A percentile compares a stretch with the other conserved stretches of the same genome.
These are phyloP conservation scores for Suaeda aralocaspica DNA, from an alignment of 148 eudicot species.

Conservation along the genomic window DNA sequence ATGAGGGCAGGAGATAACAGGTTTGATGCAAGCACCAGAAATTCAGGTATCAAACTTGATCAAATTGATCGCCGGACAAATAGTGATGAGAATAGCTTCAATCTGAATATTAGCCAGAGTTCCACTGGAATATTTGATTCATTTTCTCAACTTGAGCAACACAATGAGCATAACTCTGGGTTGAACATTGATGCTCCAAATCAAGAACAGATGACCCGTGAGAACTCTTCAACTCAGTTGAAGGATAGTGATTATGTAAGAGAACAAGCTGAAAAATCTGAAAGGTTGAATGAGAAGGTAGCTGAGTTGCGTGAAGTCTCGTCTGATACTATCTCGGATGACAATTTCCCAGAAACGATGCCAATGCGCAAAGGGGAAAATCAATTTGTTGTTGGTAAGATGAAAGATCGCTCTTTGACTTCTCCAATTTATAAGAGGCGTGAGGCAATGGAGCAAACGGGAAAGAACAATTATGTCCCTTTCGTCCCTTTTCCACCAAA, in stretches of 20 bases:
- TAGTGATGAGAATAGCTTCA: constrained; percentile 20
- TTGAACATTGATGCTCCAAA: constrained; percentile 33
- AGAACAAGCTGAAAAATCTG: constrained; percentile 40
- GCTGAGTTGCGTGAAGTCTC: constrained; percentile 44
- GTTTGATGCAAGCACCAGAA: constrained; percentile 29
- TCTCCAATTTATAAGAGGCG: constrained; percentile 67
- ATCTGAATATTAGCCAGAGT: constrained; percentile 19
- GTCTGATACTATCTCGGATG: constrained; percentile 38
- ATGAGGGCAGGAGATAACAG: constrained; percentile 37
- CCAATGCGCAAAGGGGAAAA: constrained; percentile 80
- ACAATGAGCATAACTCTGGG: constrained; percentile 17
- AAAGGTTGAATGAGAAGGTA: constrained; percentile 49
- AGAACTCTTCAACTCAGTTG: constrained; percentile 19
- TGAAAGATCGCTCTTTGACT: constrained; percentile 76
- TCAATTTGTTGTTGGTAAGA: constrained; percentile 65
- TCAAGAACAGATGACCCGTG: constrained; percentile 33
- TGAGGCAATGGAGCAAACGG: constrained; percentile 64
- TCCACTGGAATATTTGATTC: constrained; percentile 9
- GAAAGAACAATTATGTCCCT: constrained; percentile 60
- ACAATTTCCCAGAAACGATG: constrained; percentile 72
- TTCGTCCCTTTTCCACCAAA: constrained; percentile 96
- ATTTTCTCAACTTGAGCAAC: constrained; percentile 10
- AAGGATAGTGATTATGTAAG: constrained; percentile 21
- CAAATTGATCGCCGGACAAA: constrained; percentile 12
- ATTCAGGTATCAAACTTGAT: constrained; percentile 10